Conservation (phyloP, 78 protist species). For the Tieghemostelium lacteum region DNA sequence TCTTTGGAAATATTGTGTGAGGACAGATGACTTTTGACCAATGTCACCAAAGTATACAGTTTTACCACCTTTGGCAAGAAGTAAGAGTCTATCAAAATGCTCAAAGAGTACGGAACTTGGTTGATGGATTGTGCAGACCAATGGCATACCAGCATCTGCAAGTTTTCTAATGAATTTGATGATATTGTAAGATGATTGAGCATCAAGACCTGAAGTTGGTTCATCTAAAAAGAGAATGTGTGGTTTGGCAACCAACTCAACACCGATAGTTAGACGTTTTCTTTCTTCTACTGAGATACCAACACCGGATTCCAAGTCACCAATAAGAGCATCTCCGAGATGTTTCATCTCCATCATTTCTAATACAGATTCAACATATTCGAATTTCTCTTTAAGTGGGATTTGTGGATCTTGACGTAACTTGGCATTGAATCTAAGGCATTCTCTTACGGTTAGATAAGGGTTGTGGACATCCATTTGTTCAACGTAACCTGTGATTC, state of each 20-base stretch:
- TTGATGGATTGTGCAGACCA: constrained; percentile 82
- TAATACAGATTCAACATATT: constrained; percentile 54
- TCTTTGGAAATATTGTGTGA: constrained; percentile 35
- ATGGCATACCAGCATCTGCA: constrained; percentile 80
- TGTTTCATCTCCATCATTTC: constrained; percentile 84
- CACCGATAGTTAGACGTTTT: constrained; percentile 79
- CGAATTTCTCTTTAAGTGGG: constrained; percentile 43
- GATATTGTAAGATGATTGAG: constrained; percentile 66
- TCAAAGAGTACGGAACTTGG: constrained; percentile 80
- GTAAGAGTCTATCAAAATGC: constrained; percentile 61
- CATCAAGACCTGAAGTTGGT: constrained; percentile 69
- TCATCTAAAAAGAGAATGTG: constrained; percentile 53
- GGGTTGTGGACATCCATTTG: constrained; percentile 83
- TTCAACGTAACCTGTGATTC: constrained; percentile 84
- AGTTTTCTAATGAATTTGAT: constrained; percentile 60
- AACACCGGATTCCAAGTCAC: constrained; percentile 70
- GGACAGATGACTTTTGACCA: constrained; percentile 53
- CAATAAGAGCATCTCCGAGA: constrained; percentile 81
- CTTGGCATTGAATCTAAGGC: constrained; percentile 74
- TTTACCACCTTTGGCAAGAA: constrained; percentile 79
- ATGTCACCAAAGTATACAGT: constrained; percentile 81
- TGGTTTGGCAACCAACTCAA: constrained; percentile 83
- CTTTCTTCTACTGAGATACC: constrained; percentile 84
- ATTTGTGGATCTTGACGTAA: constrained; percentile 60
- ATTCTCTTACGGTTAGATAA: constrained; percentile 69